Evolutionary conservation across 345 rosid genomes (phyloP).

Genomic region (Geranium rotundifolium): DNA sequence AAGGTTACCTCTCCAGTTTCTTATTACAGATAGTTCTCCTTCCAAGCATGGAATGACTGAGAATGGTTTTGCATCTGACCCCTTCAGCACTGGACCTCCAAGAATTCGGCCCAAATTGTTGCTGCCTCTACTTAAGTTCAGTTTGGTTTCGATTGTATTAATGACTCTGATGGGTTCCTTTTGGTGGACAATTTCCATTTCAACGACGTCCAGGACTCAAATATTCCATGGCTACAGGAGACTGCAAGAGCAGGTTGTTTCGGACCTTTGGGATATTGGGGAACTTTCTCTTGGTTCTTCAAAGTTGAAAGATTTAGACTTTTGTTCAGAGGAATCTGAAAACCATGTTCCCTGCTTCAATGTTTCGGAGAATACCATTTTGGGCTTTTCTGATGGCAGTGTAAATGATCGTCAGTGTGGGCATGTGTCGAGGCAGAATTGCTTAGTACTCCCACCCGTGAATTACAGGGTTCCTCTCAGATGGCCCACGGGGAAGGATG

Average conservation of each 20-base stretch:
- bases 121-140: conserved; percentile 48
- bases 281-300: conserved; percentile 76
- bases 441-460: conserved; percentile 62
- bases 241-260: conserved; percentile 78
- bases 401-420: conserved; percentile 61
- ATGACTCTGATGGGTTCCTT: conserved; percentile 70
- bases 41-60: conserved; percentile 45
- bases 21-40: conserved; percentile 41
- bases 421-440: conserved; percentile 37
- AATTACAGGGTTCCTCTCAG: conserved; percentile 82
- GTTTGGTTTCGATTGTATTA: conserved; percentile 58
- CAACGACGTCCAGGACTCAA: conserved; percentile 58
- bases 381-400: conserved; percentile 41
- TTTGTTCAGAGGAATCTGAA: conserved; percentile 59
- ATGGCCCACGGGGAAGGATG: conserved; percentile 95
- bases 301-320: conserved; percentile 61
- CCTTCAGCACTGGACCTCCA: conserved; percentile 31
- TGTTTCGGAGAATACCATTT: conserved; percentile 42
- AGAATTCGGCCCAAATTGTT: conserved; percentile 54
- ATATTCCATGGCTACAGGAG: conserved; percentile 68
- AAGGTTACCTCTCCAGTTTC: conserved; percentile 50
- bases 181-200: conserved; percentile 87
- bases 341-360: conserved; percentile 84
- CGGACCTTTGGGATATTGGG: conserved; percentile 84
- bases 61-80: conserved; percentile 51